These are phyloP conservation scores for Pleurotus giganteus DNA, from an alignment of 768 basidiomycete genomes.

Conservation along the genomic window DNA sequence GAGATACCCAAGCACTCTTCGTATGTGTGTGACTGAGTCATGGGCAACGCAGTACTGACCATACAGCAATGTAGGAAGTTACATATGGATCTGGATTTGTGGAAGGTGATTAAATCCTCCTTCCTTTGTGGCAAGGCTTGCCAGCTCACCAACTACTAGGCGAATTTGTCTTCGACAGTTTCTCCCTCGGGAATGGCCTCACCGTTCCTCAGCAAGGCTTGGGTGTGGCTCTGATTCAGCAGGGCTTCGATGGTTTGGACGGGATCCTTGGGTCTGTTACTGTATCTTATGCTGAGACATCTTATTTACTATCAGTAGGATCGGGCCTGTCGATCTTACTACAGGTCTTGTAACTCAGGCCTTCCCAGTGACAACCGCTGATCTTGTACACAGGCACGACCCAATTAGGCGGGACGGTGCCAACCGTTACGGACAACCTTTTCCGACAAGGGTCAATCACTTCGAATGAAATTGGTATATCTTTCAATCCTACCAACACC, in stretches of 20 bases:
- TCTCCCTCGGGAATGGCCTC: conserved; percentile 36
- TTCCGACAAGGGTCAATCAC: conserved; percentile 28
- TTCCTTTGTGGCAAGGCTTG: background rate
- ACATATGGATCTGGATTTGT: conserved; percentile 44
- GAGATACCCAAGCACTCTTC: conserved; percentile 14
- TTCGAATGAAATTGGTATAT: conserved; percentile 29
- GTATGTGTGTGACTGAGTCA: too few relatives aligned
- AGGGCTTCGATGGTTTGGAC: conserved; percentile 37
- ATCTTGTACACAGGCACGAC: conserved; percentile 3
- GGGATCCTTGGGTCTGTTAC: conserved; percentile 47
- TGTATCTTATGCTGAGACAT: background rate
- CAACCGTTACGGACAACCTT: conserved; percentile 47
- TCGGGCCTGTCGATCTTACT: conserved; percentile 46
- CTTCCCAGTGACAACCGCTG: background rate
- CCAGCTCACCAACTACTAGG: conserved; percentile 15
- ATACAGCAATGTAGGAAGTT: conserved; percentile 28
- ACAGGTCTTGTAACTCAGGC: conserved; percentile 21
- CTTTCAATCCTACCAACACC: conserved; percentile 35
- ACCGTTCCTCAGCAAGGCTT: conserved; percentile 42
- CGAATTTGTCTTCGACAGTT: conserved; percentile 34
- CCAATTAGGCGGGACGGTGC: conserved; percentile 17
- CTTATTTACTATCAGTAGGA: conserved; percentile 22
- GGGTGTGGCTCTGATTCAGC: conserved; percentile 35
- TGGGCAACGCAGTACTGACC: background rate
- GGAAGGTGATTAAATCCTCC: conserved; percentile 24